Base-by-base conservation (phyloP, 805 yeast genomes). In the Kregervanrija pseudodelftensis region DNA sequence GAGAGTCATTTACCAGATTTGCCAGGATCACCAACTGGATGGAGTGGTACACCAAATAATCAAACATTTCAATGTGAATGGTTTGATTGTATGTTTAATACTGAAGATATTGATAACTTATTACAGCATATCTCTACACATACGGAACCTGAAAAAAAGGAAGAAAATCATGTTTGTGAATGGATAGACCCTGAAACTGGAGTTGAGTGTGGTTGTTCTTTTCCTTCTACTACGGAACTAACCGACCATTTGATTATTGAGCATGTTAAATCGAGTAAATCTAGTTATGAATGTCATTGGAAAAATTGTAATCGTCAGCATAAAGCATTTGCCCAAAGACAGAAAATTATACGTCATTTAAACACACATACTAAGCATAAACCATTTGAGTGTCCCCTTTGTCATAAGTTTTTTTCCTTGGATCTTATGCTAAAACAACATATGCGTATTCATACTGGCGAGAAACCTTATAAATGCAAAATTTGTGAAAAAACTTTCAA, bases 331-430 rank as follows among this genome's bases (percentile, higher is more conserved):
- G 64, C 75, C 9, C 98, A 91, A 60, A 72, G 93, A 30, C 98
- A 91, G 55, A 93, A 91, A 63, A 67, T 89, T 8, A 65, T 85
- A 12, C 74, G 99, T 36, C 99, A 91, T 65, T 66, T 93, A 40
- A 93, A 85, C 62, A 82, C 83, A 4, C 99, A 93, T 61, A 87
- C 98, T 0, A 80, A 82, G 47, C 80, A 83, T 60, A 80, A 82
- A 59, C 97, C 97, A 0, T 84, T 74, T 60, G 69, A 70, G 47
- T 93, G 99, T 64, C 56, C 66, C 0, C 59, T 73, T 0, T 93
- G 99, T 61, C 73, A 77, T 2, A 79, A 81, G 45, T 60, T 70
- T 11, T 89, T 91, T 63, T 85, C 95, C 5, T 86, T 85, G 37
- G 86, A 84, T 41, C 68, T 82, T 31, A 83, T 84, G 73, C 69